phyloP scores from a whole-genome alignment of 176 grass and related monocot genomes.

The Avena insularis region DNA sequence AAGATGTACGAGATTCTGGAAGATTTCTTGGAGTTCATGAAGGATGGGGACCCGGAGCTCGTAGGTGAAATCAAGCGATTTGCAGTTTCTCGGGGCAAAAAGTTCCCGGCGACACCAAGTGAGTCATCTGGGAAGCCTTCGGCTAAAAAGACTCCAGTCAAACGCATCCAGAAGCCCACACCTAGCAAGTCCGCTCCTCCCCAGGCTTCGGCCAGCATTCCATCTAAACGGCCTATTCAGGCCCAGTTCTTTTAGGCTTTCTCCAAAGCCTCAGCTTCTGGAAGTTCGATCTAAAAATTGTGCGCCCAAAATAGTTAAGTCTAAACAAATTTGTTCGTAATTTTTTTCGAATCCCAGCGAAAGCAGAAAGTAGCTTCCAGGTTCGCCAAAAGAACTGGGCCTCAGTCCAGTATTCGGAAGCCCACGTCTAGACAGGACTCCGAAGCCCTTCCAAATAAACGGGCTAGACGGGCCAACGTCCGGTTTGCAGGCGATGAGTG shows the following conservation, averaged over 20 bases:
- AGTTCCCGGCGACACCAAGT: neutral
- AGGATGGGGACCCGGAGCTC: neutral
- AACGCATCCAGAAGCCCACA: neutral
- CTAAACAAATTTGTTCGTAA: no score
- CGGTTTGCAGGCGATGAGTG: neutral
- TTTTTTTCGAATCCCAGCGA: no score
- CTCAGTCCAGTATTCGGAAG: neutral
- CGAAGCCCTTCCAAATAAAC: neutral
- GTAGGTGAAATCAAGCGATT: neutral
- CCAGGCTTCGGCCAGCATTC: neutral
- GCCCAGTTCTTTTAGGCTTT: no score
- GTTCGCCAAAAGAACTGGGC: no score
- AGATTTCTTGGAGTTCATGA: slow-evolving; percentile 46
- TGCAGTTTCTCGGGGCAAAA: neutral
- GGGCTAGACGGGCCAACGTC: neutral
- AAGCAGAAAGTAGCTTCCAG: no score
- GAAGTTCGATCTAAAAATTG: no score
- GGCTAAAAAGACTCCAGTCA: neutral
- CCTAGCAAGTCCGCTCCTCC: neutral
- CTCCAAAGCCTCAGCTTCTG: no score
- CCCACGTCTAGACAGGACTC: neutral
- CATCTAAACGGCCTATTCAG: no score
- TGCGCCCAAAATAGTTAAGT: slow-evolving; percentile 62
- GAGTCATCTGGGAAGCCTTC: neutral
- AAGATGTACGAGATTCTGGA: slow-evolving; percentile 2